A percentile compares a stretch with the other conserved stretches of the same genome.
Conservation (phyloP, 1,139 yeast species). For the Kurtzmaniella quercitrusa region DNA sequence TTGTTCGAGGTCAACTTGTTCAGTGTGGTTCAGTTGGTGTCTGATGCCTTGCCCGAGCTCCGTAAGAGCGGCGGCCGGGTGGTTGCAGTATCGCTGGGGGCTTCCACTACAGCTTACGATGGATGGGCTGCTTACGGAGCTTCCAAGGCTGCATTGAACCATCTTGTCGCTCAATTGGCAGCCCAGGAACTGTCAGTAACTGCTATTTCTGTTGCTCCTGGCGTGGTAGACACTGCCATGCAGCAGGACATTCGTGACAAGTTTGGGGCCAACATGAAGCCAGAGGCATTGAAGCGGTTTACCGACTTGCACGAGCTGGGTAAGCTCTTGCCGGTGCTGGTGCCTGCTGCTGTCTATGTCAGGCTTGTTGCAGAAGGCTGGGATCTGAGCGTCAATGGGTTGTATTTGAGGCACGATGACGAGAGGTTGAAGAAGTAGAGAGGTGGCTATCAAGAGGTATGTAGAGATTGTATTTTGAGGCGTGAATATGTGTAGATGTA, state of each 20-base stretch:
- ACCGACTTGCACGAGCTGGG: conserved; percentile 51
- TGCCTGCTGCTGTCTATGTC: conserved; percentile 67
- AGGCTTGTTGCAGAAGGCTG: conserved; percentile 61
- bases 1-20: conserved; percentile 77
- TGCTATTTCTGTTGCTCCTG: conserved; percentile 80
- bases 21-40: conserved; percentile 62
- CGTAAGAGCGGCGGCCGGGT: conserved; percentile 55
- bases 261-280: conserved; percentile 54
- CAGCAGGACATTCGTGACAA: conserved; percentile 67
- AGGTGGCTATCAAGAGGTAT: too few relatives aligned
- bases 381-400: conserved; percentile 52
- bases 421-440: conserved; percentile 16
- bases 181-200: conserved; percentile 56
- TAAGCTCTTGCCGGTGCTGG: conserved; percentile 57
- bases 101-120: conserved; percentile 53
- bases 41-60: conserved; percentile 55
- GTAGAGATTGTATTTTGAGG: too few relatives aligned
- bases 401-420: conserved; percentile 60
- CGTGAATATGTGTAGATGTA: too few relatives aligned
- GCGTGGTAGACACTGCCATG: conserved; percentile 89
- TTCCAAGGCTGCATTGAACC: conserved; percentile 86
- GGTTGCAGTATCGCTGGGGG: conserved; percentile 84
- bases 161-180: conserved; percentile 61
- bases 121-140: conserved; percentile 93
- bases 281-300: conserved; percentile 54